Evolutionary conservation across 176 grass and related monocot species (phyloP), one percentile per base, ranked within the genome.

Genomic region (Oryza meridionalis): DNA sequence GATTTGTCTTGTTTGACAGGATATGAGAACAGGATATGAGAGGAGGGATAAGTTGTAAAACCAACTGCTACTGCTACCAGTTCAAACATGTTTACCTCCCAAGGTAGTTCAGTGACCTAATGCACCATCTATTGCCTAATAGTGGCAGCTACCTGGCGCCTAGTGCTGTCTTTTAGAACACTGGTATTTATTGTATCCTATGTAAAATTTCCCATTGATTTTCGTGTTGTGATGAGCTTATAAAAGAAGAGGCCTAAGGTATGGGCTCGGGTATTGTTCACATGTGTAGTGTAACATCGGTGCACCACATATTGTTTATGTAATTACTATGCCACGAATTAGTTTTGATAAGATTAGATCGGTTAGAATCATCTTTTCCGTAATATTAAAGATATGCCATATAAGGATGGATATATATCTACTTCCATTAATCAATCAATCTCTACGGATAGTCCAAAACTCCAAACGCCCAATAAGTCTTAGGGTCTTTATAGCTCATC

Each of bases 121-220:
- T 43, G 42, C 42, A 43, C 42, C 42, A 43, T 43, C 42, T 10
- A 43, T 0, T 43, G 42, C 42, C 42, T 43, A 43, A 43, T 43
- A 9, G 42, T 9, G 9, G 42, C 42, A 10, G 42, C 42, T 43
- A 43, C 2, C 42, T 43, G 42, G 42, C 42, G 2, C 9, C 42
- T 43, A 43, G 42, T 10, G 42, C 42, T 10, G 42, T 10, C 42
- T 43, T 43, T 43, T 43, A 10, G 42, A 43, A 43, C 42, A 43
- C 42, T 43, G 42, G 69, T 29, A 11, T 13, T 73, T 80, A 49
- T 66, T 26, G 3, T 40, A 73, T 65, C 26, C 37, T 71, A 32
- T 47, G 17, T 32, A 63, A 69, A 44, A 37, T 43, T 76, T 46
- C 50, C 55, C 32, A 27, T 79, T 65, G 27, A 3, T 79, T 81